These are phyloP conservation scores for Crithidia brevicula DNA, from an alignment of 208 protist genomes.

Conservation along the genomic window DNA sequence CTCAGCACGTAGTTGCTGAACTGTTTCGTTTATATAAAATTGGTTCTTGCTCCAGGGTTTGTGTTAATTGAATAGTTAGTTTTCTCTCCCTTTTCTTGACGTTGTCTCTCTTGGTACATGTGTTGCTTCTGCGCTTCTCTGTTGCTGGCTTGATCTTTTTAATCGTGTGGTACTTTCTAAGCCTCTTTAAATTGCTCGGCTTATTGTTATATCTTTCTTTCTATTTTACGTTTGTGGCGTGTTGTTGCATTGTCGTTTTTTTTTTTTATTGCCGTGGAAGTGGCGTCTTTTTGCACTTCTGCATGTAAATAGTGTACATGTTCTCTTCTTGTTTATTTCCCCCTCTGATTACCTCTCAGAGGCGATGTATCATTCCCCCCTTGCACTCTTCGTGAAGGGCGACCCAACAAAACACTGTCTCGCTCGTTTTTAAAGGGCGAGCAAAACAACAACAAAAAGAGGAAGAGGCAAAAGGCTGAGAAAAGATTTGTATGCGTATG, in stretches of 20 bases:
- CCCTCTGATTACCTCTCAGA: too few relatives aligned
- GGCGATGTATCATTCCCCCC: too few relatives aligned
- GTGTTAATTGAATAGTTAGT: background rate
- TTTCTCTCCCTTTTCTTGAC: background rate
- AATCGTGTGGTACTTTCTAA: too few relatives aligned
- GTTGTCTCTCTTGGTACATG: background rate
- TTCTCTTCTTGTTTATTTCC: conserved; percentile 1
- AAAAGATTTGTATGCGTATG: too few relatives aligned
- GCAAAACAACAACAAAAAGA: too few relatives aligned
- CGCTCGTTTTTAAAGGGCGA: too few relatives aligned
- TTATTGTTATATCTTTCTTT: conserved; percentile 1
- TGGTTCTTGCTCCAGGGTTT: background rate
- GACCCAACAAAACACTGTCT: too few relatives aligned
- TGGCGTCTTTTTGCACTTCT: background rate
- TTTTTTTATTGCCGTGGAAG: background rate
- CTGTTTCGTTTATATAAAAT: background rate
- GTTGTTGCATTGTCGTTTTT: background rate
- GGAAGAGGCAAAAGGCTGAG: too few relatives aligned
- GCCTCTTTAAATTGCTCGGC: background rate
- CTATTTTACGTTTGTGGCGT: background rate
- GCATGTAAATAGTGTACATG: background rate
- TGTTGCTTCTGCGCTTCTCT: background rate
- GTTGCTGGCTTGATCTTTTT: too few relatives aligned
- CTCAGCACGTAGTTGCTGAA: conserved; percentile 55
- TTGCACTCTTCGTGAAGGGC: too few relatives aligned